Percentiles rank a stretch among this genome's conserved stretches.
Evolutionary conservation across 202 grass and related monocot genomes (phyloP).

Genomic region (Panicum hallii): DNA sequence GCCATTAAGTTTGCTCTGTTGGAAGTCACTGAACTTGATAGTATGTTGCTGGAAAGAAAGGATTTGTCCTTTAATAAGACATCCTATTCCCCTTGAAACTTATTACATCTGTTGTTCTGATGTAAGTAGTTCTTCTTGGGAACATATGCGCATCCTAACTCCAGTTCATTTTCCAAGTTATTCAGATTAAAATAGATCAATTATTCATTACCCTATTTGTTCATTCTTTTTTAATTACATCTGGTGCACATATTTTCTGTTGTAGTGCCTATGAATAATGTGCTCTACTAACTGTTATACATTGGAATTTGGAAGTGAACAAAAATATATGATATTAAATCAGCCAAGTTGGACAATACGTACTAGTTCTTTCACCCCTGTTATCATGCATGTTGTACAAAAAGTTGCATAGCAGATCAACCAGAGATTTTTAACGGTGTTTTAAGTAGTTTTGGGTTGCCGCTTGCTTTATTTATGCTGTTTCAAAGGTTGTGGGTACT

Average conservation of each 20-base stretch:
- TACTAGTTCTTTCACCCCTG: neutral
- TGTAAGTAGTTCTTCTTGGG: neutral
- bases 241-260: too few species aligned
- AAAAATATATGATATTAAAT: neutral
- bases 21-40: neutral
- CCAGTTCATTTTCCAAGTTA: conserved; percentile 3
- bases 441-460: conserved; percentile 3
- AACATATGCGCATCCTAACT: neutral
- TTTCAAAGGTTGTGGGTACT: conserved; percentile 26
- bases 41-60: neutral
- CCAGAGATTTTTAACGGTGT: too few species aligned
- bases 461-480: neutral
- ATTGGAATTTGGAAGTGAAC: neutral
- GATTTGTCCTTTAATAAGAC: neutral
- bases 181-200: neutral
- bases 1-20: conserved; percentile 17
- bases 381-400: neutral
- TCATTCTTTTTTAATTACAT: neutral
- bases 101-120: neutral
- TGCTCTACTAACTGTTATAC: neutral
- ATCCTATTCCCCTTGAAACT: neutral
- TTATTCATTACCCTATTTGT: neutral
- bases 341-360: neutral
- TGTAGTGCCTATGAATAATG: too few species aligned
- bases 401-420: neutral